Evolutionary conservation across 1,284 basidiomycete species (phyloP).

Genomic region (Ustilago lituana): DNA sequence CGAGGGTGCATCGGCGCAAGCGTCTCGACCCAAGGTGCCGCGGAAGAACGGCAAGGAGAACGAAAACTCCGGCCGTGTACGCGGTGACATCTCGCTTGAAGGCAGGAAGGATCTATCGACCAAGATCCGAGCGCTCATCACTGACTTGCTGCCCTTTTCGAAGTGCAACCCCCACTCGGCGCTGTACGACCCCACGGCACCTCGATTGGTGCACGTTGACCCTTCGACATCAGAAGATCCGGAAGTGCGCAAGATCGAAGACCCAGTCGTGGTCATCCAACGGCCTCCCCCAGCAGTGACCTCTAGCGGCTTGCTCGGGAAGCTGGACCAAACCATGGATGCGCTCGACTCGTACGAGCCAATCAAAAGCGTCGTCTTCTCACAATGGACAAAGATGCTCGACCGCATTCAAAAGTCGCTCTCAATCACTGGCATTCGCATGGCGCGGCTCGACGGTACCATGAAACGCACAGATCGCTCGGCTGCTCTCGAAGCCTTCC

Average conservation of each 20-base stretch:
- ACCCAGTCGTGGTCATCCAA: conserved; percentile 48
- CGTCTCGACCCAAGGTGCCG: conserved; percentile 9
- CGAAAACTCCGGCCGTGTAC: background rate
- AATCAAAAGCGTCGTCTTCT: conserved; percentile 70
- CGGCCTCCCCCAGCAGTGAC: conserved; percentile 28
- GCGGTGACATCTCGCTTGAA: conserved; percentile 28
- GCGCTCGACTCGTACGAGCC: conserved; percentile 42
- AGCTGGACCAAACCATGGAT: conserved; percentile 28
- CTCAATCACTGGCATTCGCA: conserved; percentile 54
- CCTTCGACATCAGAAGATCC: conserved; percentile 28
- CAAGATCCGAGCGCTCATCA: conserved; percentile 63
- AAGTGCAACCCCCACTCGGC: conserved; percentile 58
- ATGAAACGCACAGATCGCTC: conserved; percentile 59
- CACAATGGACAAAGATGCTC: conserved; percentile 67
- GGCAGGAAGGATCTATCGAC: conserved; percentile 54
- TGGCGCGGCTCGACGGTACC: conserved; percentile 58
- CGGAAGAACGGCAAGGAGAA: conserved; percentile 15
- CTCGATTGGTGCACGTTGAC: conserved; percentile 57
- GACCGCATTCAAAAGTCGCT: conserved; percentile 60
- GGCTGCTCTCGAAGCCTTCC: conserved; percentile 54
- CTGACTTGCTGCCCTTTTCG: conserved; percentile 62
- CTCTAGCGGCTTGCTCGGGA: conserved; percentile 17
- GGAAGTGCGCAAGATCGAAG: conserved; percentile 28
- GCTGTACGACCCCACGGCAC: conserved; percentile 58
- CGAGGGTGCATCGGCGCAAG: conserved; percentile 2